A percentile compares a stretch with the other conserved stretches of the same genome.
Evolutionary conservation across 257 asterid species (phyloP).

Genomic region (Solanum paucissectum): DNA sequence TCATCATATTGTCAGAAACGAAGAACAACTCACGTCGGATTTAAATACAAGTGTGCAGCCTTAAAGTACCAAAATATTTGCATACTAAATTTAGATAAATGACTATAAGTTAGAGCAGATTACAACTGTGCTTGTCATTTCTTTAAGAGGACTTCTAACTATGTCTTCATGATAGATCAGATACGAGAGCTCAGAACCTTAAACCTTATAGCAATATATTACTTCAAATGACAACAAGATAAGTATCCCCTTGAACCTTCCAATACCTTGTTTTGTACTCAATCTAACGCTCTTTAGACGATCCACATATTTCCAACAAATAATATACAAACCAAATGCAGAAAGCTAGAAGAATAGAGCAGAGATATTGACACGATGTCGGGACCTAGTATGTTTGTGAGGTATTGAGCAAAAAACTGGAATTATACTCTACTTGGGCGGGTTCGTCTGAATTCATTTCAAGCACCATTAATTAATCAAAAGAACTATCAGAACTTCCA

Average conservation of each 20-base stretch:
- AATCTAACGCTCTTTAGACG: background rate
- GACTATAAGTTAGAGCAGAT: background rate
- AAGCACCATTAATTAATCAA: background rate
- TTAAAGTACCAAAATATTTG: background rate
- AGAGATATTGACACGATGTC: background rate
- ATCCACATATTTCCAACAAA: background rate
- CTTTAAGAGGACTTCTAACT: background rate
- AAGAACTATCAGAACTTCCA: background rate
- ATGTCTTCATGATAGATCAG: background rate
- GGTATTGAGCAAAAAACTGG: background rate
- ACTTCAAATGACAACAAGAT: background rate
- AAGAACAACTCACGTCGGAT: background rate
- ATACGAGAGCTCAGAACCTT: background rate
- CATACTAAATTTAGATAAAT: background rate
- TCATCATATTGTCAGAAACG: background rate
- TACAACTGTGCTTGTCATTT: background rate
- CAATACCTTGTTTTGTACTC: background rate
- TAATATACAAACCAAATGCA: background rate
- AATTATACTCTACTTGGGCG: background rate
- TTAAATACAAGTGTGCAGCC: background rate
- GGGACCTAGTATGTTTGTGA: background rate
- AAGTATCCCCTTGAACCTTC: background rate
- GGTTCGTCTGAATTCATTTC: background rate
- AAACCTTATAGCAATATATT: background rate
- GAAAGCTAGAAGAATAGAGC: background rate